Evolutionary conservation across 768 basidiomycete species (phyloP).

Genomic region (Tylopilus sp.): DNA sequence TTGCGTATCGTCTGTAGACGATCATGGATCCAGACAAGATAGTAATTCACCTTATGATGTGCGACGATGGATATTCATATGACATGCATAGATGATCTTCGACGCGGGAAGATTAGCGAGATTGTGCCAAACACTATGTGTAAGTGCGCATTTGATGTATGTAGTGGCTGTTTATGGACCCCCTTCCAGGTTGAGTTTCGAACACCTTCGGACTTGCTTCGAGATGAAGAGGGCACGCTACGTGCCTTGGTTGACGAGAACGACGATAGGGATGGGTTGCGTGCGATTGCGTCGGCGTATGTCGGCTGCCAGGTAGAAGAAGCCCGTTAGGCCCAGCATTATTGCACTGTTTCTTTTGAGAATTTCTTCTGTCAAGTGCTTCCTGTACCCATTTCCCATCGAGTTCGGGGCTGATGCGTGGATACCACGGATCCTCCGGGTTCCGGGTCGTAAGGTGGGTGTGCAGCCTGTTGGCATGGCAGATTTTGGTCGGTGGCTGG

Average conservation of each 20-base stretch:
- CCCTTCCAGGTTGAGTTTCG: slow-evolving; percentile 42
- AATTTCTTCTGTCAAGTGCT: neutral
- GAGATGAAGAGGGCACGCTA: slow-evolving; percentile 48
- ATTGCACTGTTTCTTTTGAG: neutral
- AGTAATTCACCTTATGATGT: neutral
- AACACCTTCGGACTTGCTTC: slow-evolving; percentile 45
- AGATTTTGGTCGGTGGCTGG: neutral
- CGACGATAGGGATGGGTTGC: slow-evolving; percentile 47
- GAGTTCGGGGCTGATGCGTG: neutral
- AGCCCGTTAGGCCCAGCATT: neutral
- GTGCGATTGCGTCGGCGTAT: slow-evolving; percentile 32
- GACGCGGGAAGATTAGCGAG: slow-evolving; percentile 8
- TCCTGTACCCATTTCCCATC: neutral
- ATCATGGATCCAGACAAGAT: slow-evolving; percentile 12
- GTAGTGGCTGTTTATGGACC: neutral
- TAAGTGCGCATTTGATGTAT: neutral
- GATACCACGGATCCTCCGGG: neutral
- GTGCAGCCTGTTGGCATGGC: neutral
- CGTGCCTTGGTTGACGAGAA: slow-evolving; percentile 57
- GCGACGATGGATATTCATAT: neutral
- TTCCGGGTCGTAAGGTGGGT: neutral
- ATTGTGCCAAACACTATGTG: neutral
- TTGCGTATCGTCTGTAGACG: slow-evolving; percentile 6
- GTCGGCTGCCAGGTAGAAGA: neutral
- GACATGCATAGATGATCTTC: slow-evolving; percentile 4